These are phyloP conservation scores for Pseudogymnoascus sp. DNA, from an alignment of 2,329 filamentous ascomycete genomes.

Conservation along the genomic window DNA sequence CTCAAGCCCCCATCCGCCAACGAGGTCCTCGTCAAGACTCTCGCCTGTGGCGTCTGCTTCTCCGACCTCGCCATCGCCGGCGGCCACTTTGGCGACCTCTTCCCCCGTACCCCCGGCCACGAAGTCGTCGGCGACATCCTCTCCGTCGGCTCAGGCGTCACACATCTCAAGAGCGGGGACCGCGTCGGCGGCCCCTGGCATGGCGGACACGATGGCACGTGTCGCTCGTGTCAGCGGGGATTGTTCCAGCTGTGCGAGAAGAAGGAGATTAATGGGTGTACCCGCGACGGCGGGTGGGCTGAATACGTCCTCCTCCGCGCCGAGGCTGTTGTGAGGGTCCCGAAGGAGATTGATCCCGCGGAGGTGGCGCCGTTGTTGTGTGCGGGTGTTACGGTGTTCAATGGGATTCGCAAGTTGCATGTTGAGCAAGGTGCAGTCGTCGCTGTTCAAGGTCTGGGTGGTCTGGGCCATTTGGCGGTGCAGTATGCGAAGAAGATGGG, in stretches of 20 bases:
- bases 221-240: slow-evolving; percentile 53
- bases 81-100: slow-evolving; percentile 45
- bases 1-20: slow-evolving; percentile 46
- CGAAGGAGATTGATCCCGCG: slow-evolving; percentile 41
- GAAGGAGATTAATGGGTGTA: slow-evolving; percentile 54
- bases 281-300: slow-evolving; percentile 57
- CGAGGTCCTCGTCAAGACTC: slow-evolving; percentile 61
- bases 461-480: slow-evolving; percentile 68
- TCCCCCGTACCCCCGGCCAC: slow-evolving; percentile 59
- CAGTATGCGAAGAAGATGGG: slow-evolving; percentile 72
- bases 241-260: slow-evolving; percentile 62
- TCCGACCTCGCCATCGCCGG: slow-evolving; percentile 43
- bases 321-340: slow-evolving; percentile 52
- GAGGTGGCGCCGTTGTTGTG: slow-evolving; percentile 53
- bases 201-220: slow-evolving; percentile 54
- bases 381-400: slow-evolving; percentile 57
- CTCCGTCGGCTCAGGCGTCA: slow-evolving; percentile 48
- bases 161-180: slow-evolving; percentile 53
- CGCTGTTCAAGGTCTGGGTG: slow-evolving; percentile 61
- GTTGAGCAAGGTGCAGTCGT: slow-evolving; percentile 43
- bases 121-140: slow-evolving; percentile 62
- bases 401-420: slow-evolving; percentile 45
- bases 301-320: slow-evolving; percentile 53
- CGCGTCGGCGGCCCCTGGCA: slow-evolving; percentile 62
- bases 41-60: slow-evolving; percentile 65